A percentile compares a stretch with the other conserved stretches of the same genome.
Evolutionary conservation across 2,329 filamentous ascomycete genomes (phyloP).

Genomic region (Fusarium chlamydosporum): DNA sequence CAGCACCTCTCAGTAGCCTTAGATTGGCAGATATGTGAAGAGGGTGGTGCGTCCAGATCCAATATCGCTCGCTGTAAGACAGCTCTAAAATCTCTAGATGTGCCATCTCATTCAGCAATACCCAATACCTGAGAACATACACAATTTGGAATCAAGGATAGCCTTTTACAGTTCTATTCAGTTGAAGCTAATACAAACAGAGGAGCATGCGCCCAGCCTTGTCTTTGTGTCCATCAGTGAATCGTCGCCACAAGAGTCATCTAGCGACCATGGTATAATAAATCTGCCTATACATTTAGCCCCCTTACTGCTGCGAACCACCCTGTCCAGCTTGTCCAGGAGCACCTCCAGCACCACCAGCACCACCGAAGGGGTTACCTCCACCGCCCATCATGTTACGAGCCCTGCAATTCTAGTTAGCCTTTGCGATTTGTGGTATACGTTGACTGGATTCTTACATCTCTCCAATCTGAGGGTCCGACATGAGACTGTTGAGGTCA

Average conservation of each 20-base stretch:
- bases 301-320: conserved; percentile 48
- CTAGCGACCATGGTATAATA: conserved; percentile 44
- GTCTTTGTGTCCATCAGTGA: conserved; percentile 44
- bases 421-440: neutral
- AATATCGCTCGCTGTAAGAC: no score
- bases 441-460: conserved; percentile 75
- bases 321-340: conserved; percentile 31
- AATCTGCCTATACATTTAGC: conserved; percentile 32
- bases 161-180: conserved; percentile 44
- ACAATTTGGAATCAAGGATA: conserved; percentile 7
- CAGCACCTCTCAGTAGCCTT: neutral
- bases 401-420: conserved; percentile 55
- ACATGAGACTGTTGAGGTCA: conserved; percentile 87
- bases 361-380: conserved; percentile 49
- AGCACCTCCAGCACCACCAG: conserved; percentile 34
- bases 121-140: neutral
- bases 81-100: neutral
- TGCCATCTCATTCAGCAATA: neutral
- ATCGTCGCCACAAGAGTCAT: conserved; percentile 35
- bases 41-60: no score
- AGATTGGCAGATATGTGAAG: no score
- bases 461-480: conserved; percentile 90
- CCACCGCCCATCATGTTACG: conserved; percentile 62
- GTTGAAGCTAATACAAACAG: conserved; percentile 31
- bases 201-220: conserved; percentile 26